These are phyloP conservation scores for Heterobasidion irregulare DNA, from an alignment of 1,284 basidiomycete genomes.

Conservation along the genomic window DNA sequence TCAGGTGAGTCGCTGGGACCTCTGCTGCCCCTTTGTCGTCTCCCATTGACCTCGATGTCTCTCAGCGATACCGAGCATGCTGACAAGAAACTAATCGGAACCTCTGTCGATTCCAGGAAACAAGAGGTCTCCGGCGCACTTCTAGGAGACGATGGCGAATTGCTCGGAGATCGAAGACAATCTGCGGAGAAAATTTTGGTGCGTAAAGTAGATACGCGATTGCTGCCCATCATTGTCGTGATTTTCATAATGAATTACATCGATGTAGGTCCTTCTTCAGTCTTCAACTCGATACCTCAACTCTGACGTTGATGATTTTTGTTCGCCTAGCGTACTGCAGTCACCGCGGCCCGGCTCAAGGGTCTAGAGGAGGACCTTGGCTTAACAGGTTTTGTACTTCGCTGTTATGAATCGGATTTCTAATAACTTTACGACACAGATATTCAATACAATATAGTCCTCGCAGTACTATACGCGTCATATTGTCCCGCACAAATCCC, in stretches of 20 bases:
- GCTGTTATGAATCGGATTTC: neutral
- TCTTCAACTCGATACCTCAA: neutral
- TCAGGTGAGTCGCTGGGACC: too few species aligned
- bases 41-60: too few species aligned
- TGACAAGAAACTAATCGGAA: too few species aligned
- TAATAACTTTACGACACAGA: conserved; percentile 24
- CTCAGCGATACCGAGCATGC: too few species aligned
- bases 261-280: conserved; percentile 35
- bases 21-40: too few species aligned
- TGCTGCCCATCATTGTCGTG: conserved; percentile 51
- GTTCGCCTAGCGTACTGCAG: conserved; percentile 40
- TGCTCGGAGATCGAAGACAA: conserved; percentile 18
- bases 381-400: conserved; percentile 30
- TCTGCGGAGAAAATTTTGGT: conserved; percentile 21
- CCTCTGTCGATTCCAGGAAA: too few species aligned
- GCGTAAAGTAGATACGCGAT: conserved; percentile 46
- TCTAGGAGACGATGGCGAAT: conserved; percentile 13
- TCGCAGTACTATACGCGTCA: conserved; percentile 52
- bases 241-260: conserved; percentile 68
- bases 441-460: conserved; percentile 50
- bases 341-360: conserved; percentile 52
- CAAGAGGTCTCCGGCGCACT: too few species aligned
- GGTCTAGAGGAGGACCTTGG: conserved; percentile 51
- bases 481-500: conserved; percentile 58
- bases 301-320: neutral